Evolutionary conservation across 345 rosid genomes (phyloP), one percentile per base, ranked within the genome.

Genomic region (Passiflora organensis): DNA sequence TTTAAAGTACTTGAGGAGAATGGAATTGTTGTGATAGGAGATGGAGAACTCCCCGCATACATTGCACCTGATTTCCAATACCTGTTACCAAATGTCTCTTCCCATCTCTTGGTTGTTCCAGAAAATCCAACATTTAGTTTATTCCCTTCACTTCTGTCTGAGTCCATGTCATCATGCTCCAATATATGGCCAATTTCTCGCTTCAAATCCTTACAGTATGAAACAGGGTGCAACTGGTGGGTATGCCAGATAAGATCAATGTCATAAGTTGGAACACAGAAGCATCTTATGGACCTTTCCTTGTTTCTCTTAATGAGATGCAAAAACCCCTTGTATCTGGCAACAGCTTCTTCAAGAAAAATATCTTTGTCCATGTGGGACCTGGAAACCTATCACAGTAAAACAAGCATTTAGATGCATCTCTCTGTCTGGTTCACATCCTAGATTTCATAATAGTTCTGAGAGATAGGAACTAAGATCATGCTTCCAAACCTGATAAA

Each of bases 221-320:
- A 71, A 53, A 70, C 72, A 8, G 96, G 89, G 57, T 89, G 88
- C 77, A 93, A 64, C 74, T 93, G 99, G 66, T 93, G 99, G 22
- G 97, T 82, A 58, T 93, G 99, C 99, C 99, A 93, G 36, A 93
- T 85, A 53, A 89, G 91, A 75, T 93, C 97, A 57, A 93, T 63
- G 75, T 93, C 99, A 60, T 93, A 93, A 59, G 99, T 93, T 11
- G 99, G 99, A 59, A 93, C 97, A 61, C 86, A 78, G 56, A 93
- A 89, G 48, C 78, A 69, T 12, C 51, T 83, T 5, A 82, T 42
- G 28, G 91, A 89, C 51, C 57, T 78, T 75, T 89, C 85, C 67
- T 50, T 39, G 80, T 86, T 93, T 71, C 77, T 84, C 76, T 80
- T 80, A 44, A 89, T 93, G 66, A 89, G 69, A 65, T 89, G 78